phyloP scores from a whole-genome alignment of 768 basidiomycete species.

The Russula virescens region DNA sequence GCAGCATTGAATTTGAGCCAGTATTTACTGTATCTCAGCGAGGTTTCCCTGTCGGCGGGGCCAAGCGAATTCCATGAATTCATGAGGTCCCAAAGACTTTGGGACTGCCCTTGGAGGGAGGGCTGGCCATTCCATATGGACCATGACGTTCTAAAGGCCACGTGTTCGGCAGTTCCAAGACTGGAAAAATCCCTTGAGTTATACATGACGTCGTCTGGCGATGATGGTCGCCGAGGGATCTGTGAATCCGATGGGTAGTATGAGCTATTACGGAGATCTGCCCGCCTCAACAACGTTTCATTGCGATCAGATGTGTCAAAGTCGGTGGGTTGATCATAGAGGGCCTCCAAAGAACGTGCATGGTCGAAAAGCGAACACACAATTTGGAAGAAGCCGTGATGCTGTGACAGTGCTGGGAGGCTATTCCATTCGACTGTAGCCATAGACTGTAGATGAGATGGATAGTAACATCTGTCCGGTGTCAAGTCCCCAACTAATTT shows the following conservation, averaged over 20 bases:
- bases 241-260: slow-evolving; percentile 7
- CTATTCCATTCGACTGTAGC: neutral
- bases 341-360: neutral
- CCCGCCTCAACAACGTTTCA: neutral
- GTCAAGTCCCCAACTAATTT: too few species aligned
- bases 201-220: neutral
- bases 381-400: too few species aligned
- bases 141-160: slow-evolving; percentile 4
- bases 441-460: slow-evolving; percentile 7
- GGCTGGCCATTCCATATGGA: neutral
- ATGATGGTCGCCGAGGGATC: neutral
- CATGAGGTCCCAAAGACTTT: neutral
- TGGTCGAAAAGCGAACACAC: too few species aligned
- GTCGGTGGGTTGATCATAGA: neutral
- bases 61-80: neutral
- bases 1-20: slow-evolving; percentile 9
- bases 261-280: neutral
- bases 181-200: neutral
- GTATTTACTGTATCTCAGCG: slow-evolving; percentile 4
- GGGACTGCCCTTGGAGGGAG: neutral
- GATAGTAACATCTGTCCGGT: slow-evolving; percentile 11
- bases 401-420: too few species aligned
- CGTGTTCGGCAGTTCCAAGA: neutral
- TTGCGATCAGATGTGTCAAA: neutral
- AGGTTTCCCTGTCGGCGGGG: neutral